Conservation (phyloP, 768 basidiomycete genomes). For the Roridomyces roridus region DNA sequence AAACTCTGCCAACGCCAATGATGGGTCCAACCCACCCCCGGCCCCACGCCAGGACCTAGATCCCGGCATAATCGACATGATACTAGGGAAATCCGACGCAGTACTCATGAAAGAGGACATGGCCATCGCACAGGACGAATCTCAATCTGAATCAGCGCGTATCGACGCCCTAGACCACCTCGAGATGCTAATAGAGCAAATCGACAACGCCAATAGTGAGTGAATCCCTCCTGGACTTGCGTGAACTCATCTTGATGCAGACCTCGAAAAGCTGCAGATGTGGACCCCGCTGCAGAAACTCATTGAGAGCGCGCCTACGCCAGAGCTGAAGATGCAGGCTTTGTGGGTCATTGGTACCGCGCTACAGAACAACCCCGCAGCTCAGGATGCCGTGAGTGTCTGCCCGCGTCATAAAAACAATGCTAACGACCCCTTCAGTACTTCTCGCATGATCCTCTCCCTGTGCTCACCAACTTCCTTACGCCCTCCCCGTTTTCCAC, state of each 20-base stretch:
- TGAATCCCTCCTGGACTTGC: conserved; percentile 23
- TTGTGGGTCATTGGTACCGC: conserved; percentile 92
- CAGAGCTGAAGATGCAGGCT: conserved; percentile 67
- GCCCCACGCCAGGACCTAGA: conserved; percentile 61
- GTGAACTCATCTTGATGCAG: conserved; percentile 41
- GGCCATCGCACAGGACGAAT: conserved; percentile 63
- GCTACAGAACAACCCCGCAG: conserved; percentile 86
- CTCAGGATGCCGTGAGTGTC: conserved; percentile 72
- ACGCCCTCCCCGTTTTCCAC: conserved; percentile 55
- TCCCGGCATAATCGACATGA: conserved; percentile 83
- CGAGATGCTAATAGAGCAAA: conserved; percentile 88
- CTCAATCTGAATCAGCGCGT: conserved; percentile 60
- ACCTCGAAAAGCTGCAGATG: conserved; percentile 76
- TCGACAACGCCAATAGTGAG: conserved; percentile 92
- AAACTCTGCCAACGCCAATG: conserved; percentile 55
- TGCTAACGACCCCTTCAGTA: conserved; percentile 48
- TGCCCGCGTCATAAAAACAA: background rate
- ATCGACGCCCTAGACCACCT: conserved; percentile 80
- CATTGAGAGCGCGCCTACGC: conserved; percentile 59
- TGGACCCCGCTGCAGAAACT: conserved; percentile 80
- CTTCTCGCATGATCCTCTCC: conserved; percentile 68
- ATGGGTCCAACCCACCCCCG: conserved; percentile 39
- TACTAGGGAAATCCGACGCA: conserved; percentile 85
- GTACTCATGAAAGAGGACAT: conserved; percentile 85
- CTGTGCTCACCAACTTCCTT: conserved; percentile 66